Evolutionary conservation across 495 filamentous ascomycete genomes (phyloP), one percentile per base, ranked within the genome.

Genomic region (Neurospora sp.): DNA sequence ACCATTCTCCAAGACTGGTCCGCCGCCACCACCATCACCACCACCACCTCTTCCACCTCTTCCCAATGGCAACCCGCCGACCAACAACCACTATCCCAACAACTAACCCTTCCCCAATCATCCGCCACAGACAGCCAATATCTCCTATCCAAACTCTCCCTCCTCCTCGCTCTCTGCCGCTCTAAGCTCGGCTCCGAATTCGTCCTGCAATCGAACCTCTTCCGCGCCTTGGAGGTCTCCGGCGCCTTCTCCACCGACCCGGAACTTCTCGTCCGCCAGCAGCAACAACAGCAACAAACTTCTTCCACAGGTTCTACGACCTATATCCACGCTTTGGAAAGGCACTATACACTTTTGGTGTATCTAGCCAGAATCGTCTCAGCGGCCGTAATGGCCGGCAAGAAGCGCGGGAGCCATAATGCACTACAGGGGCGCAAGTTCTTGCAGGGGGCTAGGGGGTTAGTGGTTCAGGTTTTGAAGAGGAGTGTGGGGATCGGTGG

Each of bases 381-480:
- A 39, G 89, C 92, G 6, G 90, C 91, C 3, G 88, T 97, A 11
- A 85, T 98, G 28, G 90, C 90, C 71, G 54, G 54, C 54, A 62
- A 62, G 54, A 62, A 62, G 21, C 85, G 92, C 5, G 95, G 96
- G 0, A 83, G 90, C 11, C 91, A 95, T 75, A 98, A 98, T 80
- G 88, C 95, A 71, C 85, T 91, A 36, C 92, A 94, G 76, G 94
- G 89, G 17, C 87, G 90, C 39, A 79, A 82, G 19, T 98, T 99
- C 81, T 82, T 98, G 71, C 82, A 85, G 28, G 92, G 95, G 74
- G 94, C 97, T 79, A 84, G 96, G 71, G 86, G 88, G 73, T 86
- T 92, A 74, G 91, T 97, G 73, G 89, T 96, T 74, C 91, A 93
- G 24, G 89, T 96, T n/a, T 93, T 98, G 78, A 99, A 99, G 82